Conservation (phyloP, 2,329 filamentous ascomycete species). For the Colletotrichum lini region DNA sequence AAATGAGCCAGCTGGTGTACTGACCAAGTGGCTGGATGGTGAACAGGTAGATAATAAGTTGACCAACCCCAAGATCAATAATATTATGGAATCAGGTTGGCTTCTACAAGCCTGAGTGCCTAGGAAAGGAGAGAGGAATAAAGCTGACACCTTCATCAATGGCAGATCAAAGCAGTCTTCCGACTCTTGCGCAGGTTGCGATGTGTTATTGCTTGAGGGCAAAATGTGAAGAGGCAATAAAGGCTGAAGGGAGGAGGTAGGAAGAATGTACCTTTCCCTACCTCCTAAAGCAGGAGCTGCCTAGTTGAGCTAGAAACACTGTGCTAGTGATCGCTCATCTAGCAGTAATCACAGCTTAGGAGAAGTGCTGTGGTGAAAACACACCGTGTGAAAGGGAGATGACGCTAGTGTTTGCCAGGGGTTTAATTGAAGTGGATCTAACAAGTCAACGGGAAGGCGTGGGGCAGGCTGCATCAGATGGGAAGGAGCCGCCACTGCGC, state of each 20-base stretch:
- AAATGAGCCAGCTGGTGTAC: neutral
- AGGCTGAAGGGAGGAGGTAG: neutral
- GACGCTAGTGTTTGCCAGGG: constrained; percentile 11
- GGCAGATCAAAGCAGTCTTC: neutral
- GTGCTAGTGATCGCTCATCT: constrained; percentile 13
- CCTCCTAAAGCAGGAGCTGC: no score
- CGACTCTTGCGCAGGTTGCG: neutral
- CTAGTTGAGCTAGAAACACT: constrained; percentile 4
- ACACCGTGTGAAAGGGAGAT: constrained; percentile 18
- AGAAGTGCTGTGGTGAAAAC: constrained; percentile 5
- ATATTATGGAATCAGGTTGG: neutral
- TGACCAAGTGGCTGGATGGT: neutral
- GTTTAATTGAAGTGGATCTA: constrained; percentile 37
- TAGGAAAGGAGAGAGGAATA: neutral
- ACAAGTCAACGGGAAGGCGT: constrained; percentile 28
- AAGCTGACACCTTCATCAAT: neutral
- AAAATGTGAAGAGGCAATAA: constrained; percentile 23
- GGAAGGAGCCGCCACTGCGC: constrained; percentile 33
- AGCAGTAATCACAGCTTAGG: neutral
- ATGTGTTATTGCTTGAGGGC: constrained; percentile 8
- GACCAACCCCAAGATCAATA: neutral
- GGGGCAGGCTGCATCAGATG: constrained; percentile 15
- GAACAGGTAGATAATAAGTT: neutral
- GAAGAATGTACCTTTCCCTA: neutral
- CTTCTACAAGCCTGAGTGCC: neutral